Base-by-base conservation (phyloP, 352 stramenopile genomes). In the Phytophthora macrochlamydospora region DNA sequence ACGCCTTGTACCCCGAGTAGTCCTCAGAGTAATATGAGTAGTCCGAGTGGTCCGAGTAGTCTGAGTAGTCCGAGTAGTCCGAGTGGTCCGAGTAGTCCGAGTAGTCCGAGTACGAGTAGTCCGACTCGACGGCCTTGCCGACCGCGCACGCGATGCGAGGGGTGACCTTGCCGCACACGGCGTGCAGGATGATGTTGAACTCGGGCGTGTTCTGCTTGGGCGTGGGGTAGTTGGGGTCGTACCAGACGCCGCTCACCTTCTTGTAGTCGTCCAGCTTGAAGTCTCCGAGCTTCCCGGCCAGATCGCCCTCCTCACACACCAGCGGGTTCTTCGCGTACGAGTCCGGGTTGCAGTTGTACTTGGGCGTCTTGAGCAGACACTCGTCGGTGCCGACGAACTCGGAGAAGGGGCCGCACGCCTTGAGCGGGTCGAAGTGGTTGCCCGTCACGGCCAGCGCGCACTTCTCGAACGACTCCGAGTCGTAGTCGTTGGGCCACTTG, bases 361-460 rank as follows among this genome's bases (percentile, higher is more conserved):
- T 28, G 2, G 75, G 56, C 9, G 63, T 81, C 54, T 83, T 76
- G 33, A 59, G 35, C 37, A 66, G 43, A 44, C 79, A 89, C 32
- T 78, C 73, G 30, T 64, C 49, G 8, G 79, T 81, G 31, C 59
- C 72, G 0, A 65, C 69, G 52, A 76, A 76, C 55, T 89, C 78
- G 2, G 82, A 91, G 60, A 76, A 79, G 40, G 79, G 69, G 3
- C 80, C 80, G 14, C 79, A 87, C 1, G 80, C 76, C 18, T 73
- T 71, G 24, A 80, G 59, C n/a, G 78, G 82, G 53, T 89, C 79
- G 63, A 87, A 89, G 67, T 86, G 78, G 70, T 88, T 89, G 33
- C 76, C 78, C 0, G 74, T 79, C 29, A 71, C 24, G 1, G 38
- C 29, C 57, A 85, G 64, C 1, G 43, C 59, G 55, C 81, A 91